Percentiles rank a stretch among this genome's conserved stretches.
These are phyloP conservation scores for Apophysomyces trapeziformis DNA, from an alignment of 371 early-diverging fungal species.

Conservation along the genomic window DNA sequence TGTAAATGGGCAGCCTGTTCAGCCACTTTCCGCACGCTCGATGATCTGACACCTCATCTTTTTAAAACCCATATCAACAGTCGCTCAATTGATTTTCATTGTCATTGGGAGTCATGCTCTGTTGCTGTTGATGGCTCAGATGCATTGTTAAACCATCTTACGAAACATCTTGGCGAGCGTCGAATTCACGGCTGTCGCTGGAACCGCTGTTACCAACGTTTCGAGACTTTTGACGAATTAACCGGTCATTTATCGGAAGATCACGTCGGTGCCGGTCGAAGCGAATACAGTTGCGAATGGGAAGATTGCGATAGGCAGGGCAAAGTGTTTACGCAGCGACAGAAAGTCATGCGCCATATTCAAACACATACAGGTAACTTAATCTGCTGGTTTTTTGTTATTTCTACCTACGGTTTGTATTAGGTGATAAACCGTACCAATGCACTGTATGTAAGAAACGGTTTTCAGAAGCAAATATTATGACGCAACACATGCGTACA, in stretches of 20 bases:
- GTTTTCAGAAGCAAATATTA: constrained; percentile 82
- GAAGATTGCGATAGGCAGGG: constrained; percentile 70
- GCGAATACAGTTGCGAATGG: constrained; percentile 85
- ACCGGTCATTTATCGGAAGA: constrained; percentile 74
- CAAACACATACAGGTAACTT: constrained; percentile 72
- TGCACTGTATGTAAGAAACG: constrained; percentile 79
- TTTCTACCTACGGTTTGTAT: constrained; percentile 21
- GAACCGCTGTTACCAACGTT: constrained; percentile 57
- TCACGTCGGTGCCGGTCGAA: constrained; percentile 76
- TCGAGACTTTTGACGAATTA: constrained; percentile 67
- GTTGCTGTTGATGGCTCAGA: constrained; percentile 58
- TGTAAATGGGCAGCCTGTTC: constrained; percentile 87
- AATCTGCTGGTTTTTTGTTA: background rate
- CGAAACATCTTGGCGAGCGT: constrained; percentile 55
- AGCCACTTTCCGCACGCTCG: constrained; percentile 70
- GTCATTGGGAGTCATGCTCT: constrained; percentile 81
- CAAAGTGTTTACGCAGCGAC: constrained; percentile 72
- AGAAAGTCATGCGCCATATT: constrained; percentile 86
- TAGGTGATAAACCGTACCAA: constrained; percentile 83
- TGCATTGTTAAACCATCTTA: constrained; percentile 70
- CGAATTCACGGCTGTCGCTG: constrained; percentile 64
- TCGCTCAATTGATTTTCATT: constrained; percentile 53
- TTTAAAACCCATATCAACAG: constrained; percentile 76
- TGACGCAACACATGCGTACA: constrained; percentile 82
- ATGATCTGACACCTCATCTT: constrained; percentile 83